Percentiles rank a stretch among this genome's conserved stretches.
Conservation (phyloP, 1,139 yeast genomes). For the Suhomyces panamericanus region DNA sequence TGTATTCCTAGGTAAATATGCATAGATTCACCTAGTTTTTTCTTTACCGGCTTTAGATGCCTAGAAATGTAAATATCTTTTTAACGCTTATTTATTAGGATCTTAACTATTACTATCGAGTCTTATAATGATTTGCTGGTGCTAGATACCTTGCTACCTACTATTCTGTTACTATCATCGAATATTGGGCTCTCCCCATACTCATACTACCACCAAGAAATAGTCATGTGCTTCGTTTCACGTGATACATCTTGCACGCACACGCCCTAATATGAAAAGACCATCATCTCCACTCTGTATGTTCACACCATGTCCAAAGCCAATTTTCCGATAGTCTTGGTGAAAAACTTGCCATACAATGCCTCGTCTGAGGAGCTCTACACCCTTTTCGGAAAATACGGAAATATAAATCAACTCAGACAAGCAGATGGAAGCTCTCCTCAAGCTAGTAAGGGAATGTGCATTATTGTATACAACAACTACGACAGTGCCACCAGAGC, state of each 20-base stretch:
- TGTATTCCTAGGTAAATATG: too few relatives aligned
- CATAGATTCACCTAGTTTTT: too few relatives aligned
- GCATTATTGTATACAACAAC: slow-evolving; percentile 56
- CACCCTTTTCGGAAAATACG: slow-evolving; percentile 56
- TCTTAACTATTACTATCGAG: too few relatives aligned
- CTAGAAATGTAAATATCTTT: too few relatives aligned
- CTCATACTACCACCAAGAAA: too few relatives aligned
- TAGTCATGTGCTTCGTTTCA: background rate
- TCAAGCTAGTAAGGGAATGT: slow-evolving; percentile 42
- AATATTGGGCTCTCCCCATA: too few relatives aligned
- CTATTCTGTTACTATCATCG: too few relatives aligned
- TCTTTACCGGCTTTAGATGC: too few relatives aligned
- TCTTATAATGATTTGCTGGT: too few relatives aligned
- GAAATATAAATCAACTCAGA: slow-evolving; percentile 58
- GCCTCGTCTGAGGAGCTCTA: slow-evolving; percentile 50
- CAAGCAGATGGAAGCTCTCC: slow-evolving; percentile 35
- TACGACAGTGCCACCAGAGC: slow-evolving; percentile 51
- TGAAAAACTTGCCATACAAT: slow-evolving; percentile 60
- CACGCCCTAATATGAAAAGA: slow-evolving; percentile 1
- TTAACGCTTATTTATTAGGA: too few relatives aligned
- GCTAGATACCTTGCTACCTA: too few relatives aligned
- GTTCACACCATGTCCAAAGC: slow-evolving; percentile 12
- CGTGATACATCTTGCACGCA: background rate
- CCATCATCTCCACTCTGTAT: too few relatives aligned
- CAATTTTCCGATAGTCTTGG: slow-evolving; percentile 53